Conservation (phyloP, 441 rosid species). For the Cnidoscolus chayamansa region DNA sequence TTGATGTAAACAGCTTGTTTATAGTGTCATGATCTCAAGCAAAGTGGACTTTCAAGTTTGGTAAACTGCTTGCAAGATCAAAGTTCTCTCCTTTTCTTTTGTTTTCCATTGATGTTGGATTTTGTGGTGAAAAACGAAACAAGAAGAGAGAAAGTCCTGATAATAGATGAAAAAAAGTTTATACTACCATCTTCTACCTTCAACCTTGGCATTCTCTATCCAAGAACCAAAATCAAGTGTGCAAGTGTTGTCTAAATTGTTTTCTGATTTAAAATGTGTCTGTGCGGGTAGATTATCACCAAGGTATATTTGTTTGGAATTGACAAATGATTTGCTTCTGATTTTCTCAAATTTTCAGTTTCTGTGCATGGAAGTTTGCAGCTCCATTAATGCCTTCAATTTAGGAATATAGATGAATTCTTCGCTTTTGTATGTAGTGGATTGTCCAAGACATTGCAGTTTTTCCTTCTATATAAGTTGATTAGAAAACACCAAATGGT, state of each 20-base stretch:
- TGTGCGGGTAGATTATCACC: not conserved
- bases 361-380: not conserved
- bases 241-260: not conserved
- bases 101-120: not conserved
- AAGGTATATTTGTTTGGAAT: not conserved
- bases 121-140: not conserved
- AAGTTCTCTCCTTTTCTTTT: not conserved
- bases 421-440: not conserved
- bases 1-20: not conserved
- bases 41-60: not conserved
- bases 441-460: not conserved
- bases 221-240: not conserved
- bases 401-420: not conserved
- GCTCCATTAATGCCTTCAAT: conserved; percentile 3
- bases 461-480: not conserved
- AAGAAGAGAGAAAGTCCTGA: not conserved
- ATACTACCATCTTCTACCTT: not conserved
- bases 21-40: not conserved
- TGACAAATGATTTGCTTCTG: not conserved
- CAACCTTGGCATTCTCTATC: not conserved
- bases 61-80: not conserved
- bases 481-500: not conserved
- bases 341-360: not conserved
- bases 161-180: not conserved
- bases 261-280: not conserved